Percentiles rank a stretch among this genome's conserved stretches.
phyloP scores from a whole-genome alignment of 2,329 filamentous ascomycete genomes.

The Aureobasidium vineae region DNA sequence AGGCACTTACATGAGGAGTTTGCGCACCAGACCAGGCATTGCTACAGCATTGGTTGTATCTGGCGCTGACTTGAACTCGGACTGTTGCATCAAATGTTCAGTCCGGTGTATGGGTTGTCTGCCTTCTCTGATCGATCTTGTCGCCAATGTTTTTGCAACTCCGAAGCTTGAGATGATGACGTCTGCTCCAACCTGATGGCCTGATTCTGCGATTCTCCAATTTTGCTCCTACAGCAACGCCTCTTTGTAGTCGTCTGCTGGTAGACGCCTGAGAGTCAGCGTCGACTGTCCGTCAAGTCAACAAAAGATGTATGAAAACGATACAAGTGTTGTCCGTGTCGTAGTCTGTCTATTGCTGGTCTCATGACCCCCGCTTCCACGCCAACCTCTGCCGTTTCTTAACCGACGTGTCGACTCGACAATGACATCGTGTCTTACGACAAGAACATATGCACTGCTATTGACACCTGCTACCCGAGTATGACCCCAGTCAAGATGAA shows the following conservation, averaged over 20 bases:
- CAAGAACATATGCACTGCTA: not conserved
- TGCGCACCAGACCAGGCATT: slow-evolving; percentile 77
- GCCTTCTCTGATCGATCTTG: not conserved
- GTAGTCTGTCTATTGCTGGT: not conserved
- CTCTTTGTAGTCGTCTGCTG: not conserved
- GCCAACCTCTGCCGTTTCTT: slow-evolving; percentile 18
- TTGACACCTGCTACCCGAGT: too few species aligned
- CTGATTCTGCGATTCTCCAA: not conserved
- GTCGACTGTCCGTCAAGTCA: too few species aligned
- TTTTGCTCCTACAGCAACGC: slow-evolving; percentile 25
- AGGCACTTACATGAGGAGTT: slow-evolving; percentile 62
- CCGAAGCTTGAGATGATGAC: slow-evolving; percentile 19
- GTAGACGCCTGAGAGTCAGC: not conserved
- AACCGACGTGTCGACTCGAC: not conserved
- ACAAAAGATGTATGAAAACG: not conserved
- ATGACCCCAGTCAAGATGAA: not conserved
- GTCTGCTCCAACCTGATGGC: slow-evolving; percentile 1
- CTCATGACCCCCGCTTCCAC: slow-evolving; percentile 17
- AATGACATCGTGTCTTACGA: not conserved
- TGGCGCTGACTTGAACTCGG: not conserved
- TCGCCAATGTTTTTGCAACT: slow-evolving; percentile 22
- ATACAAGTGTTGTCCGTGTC: not conserved
- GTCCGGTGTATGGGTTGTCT: not conserved
- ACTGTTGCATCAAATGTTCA: not conserved
- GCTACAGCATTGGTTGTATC: slow-evolving; percentile 21